Evolutionary conservation across 805 yeast genomes (phyloP).

Genomic region (Wickerhamiella siamensis): DNA sequence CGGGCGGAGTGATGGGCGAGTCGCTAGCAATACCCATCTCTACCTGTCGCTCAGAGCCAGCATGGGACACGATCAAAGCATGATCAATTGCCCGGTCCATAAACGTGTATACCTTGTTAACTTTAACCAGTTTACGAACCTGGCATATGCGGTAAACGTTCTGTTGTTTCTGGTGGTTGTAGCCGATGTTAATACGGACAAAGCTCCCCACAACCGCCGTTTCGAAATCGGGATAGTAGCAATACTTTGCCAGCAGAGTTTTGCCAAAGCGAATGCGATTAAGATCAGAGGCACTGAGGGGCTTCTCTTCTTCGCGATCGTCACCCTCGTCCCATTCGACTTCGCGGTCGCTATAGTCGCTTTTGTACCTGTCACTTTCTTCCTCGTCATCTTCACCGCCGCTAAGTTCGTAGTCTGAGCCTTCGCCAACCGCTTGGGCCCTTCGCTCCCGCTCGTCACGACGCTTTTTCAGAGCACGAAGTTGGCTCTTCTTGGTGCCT

Average conservation of each 20-base stretch:
- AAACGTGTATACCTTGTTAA: conserved; percentile 34
- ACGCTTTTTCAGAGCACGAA: conserved; percentile 61
- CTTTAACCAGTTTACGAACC: conserved; percentile 45
- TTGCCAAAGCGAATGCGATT: conserved; percentile 69
- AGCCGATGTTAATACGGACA: conserved; percentile 73
- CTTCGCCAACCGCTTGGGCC: conserved; percentile 26
- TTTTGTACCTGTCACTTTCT: conserved; percentile 31
- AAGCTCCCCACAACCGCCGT: conserved; percentile 56
- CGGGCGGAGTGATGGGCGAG: conserved; percentile 52
- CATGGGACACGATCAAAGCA: conserved; percentile 67
- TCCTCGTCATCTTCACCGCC: conserved; percentile 30
- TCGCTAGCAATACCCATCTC: conserved; percentile 75
- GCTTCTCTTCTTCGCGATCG: conserved; percentile 25
- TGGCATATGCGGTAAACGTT: conserved; percentile 72
- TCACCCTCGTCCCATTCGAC: conserved; percentile 37
- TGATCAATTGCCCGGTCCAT: conserved; percentile 38
- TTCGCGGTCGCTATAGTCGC: conserved; percentile 29
- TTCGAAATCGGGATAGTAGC: conserved; percentile 72
- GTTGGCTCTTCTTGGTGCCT: conserved; percentile 35
- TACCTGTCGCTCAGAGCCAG: conserved; percentile 54
- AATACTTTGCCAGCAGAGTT: conserved; percentile 53
- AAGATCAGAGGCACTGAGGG: conserved; percentile 46
- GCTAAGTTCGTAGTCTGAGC: conserved; percentile 22
- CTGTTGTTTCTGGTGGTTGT: conserved; percentile 43
- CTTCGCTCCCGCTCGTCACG: conserved; percentile 39